A percentile compares a stretch with the other conserved stretches of the same genome.
phyloP scores from a whole-genome alignment of 2,329 filamentous ascomycete genomes.

The Pseudopithomyces maydicus region DNA sequence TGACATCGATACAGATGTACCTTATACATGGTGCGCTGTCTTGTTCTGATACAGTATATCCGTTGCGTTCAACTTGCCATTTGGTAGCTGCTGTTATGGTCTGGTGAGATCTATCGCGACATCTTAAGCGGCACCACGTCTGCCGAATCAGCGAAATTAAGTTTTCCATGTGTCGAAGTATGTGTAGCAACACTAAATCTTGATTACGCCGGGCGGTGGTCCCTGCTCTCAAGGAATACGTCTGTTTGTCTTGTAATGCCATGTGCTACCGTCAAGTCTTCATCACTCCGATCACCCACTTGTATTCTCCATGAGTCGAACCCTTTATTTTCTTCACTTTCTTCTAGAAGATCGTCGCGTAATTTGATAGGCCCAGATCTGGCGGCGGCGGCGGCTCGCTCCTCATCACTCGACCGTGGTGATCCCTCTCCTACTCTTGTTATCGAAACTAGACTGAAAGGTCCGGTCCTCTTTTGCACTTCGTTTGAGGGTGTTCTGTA shows the following conservation, averaged over 20 bases:
- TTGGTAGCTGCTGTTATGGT: too few species aligned
- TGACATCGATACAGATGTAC: too few species aligned
- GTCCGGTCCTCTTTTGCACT: constrained; percentile 20
- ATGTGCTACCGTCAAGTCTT: constrained; percentile 21
- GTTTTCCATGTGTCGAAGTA: too few species aligned
- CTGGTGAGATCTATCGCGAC: too few species aligned
- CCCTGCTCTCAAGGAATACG: constrained; percentile 23
- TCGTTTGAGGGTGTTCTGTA: constrained; percentile 27
- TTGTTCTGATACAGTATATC: too few species aligned
- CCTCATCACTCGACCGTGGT: constrained; percentile 23
- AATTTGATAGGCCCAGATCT: constrained; percentile 28
- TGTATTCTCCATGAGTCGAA: constrained; percentile 38
- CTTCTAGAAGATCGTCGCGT: constrained; percentile 30
- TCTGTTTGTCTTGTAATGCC: constrained; percentile 36
- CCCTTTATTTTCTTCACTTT: constrained; percentile 21
- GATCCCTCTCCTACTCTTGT: constrained; percentile 22
- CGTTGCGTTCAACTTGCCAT: too few species aligned
- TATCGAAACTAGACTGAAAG: constrained; percentile 30
- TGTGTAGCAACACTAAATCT: not conserved
- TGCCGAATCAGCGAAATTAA: too few species aligned
- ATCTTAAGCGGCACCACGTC: too few species aligned
- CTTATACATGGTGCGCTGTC: too few species aligned
- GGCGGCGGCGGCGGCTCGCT: constrained; percentile 28
- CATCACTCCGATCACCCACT: constrained; percentile 30
- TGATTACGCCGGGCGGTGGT: not conserved